phyloP scores from a whole-genome alignment of 257 asterid genomes.

The Solanum stenotomum region DNA sequence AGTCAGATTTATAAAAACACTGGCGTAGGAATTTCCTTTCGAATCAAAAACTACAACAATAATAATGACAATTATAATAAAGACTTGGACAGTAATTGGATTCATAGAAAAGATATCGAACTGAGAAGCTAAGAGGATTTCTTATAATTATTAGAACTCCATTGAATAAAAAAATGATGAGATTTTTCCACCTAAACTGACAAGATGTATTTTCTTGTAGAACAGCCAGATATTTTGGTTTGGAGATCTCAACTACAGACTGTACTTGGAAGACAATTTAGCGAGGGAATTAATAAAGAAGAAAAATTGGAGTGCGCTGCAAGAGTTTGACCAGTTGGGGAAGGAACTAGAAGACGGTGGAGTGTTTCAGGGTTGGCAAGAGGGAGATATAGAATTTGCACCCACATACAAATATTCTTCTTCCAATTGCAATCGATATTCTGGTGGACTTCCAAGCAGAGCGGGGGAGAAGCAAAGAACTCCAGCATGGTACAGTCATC shows the following conservation, averaged over 20 bases:
- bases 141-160: background rate
- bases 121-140: background rate
- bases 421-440: constrained; percentile 62
- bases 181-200: background rate
- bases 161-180: background rate
- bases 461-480: constrained; percentile 91
- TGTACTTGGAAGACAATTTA: constrained; percentile 65
- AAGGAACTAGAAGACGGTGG: constrained; percentile 73
- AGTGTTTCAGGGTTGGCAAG: constrained; percentile 87
- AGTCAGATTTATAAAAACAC: background rate
- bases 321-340: constrained; percentile 68
- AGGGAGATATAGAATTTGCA: constrained; percentile 81
- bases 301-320: constrained; percentile 68
- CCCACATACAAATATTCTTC: constrained; percentile 87
- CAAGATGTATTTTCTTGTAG: constrained; percentile 22
- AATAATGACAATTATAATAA: background rate
- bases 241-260: constrained; percentile 96
- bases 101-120: background rate
- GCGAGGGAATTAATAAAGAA: constrained; percentile 66
- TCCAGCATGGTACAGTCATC: constrained; percentile 75
- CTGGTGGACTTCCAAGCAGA: constrained; percentile 68
- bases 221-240: constrained; percentile 93
- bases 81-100: background rate
- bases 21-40: background rate
- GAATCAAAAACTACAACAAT: background rate